phyloP scores from a whole-genome alignment of 1,139 yeast genomes.

The Yamadazyma atmosphaerica region DNA sequence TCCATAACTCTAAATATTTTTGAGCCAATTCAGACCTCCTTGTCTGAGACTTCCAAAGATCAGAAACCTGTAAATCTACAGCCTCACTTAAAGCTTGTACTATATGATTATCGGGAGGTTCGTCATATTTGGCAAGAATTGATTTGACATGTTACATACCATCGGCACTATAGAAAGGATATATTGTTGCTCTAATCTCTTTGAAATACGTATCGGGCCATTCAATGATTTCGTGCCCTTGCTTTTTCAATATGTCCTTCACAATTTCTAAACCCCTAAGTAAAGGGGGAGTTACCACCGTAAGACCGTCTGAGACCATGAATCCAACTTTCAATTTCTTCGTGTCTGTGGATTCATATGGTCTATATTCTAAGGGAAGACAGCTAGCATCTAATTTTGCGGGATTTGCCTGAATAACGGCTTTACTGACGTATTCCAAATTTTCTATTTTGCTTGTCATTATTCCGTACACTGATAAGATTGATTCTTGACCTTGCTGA shows the following conservation, averaged over 20 bases:
- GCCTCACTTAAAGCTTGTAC: slow-evolving; percentile 5
- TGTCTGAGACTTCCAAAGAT: slow-evolving; percentile 14
- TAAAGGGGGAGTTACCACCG: slow-evolving; percentile 8
- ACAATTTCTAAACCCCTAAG: slow-evolving; percentile 5
- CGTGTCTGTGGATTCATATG: slow-evolving; percentile 22
- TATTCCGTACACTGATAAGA: slow-evolving; percentile 60
- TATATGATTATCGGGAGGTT: slow-evolving; percentile 14
- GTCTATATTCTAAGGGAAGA: slow-evolving; percentile 17
- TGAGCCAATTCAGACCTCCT: slow-evolving; percentile 12
- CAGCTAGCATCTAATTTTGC: slow-evolving; percentile 16
- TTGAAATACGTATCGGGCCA: slow-evolving; percentile 13
- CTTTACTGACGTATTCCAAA: slow-evolving; percentile 39
- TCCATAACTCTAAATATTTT: slow-evolving; percentile 13
- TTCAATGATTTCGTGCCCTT: slow-evolving; percentile 15
- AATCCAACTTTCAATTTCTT: slow-evolving; percentile 9
- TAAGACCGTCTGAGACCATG: slow-evolving; percentile 3
- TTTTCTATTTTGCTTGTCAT: slow-evolving; percentile 60
- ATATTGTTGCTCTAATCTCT: slow-evolving; percentile 15
- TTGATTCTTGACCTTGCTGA: slow-evolving; percentile 56
- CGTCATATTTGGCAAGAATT: slow-evolving; percentile 10
- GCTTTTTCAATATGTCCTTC: background rate
- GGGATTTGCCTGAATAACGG: slow-evolving; percentile 17
- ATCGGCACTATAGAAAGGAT: slow-evolving; percentile 15
- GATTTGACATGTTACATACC: slow-evolving; percentile 15
- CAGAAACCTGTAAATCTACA: slow-evolving; percentile 12